Evolutionary conservation across 805 yeast genomes (phyloP).

Genomic region (Saccharomycodes ludwigii): DNA sequence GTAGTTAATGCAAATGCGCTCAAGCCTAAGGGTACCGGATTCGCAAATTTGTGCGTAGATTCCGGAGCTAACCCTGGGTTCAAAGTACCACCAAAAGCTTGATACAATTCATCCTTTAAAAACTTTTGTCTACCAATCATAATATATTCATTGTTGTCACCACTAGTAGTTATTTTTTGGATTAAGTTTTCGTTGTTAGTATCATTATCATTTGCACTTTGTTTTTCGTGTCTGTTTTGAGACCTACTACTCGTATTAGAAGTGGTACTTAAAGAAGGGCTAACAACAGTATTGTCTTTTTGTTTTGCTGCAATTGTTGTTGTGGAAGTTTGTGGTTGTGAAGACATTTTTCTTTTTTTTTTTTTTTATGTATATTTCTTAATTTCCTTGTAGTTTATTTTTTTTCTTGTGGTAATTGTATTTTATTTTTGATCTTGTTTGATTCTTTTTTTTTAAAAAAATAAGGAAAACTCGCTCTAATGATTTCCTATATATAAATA

Average conservation of each 20-base stretch:
- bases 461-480: too few relatives aligned
- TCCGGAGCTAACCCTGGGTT: conserved; percentile 56
- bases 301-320: too few relatives aligned
- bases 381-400: too few relatives aligned
- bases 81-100: conserved; percentile 76
- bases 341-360: too few relatives aligned
- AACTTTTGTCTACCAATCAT: conserved; percentile 64
- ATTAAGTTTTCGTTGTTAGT: conserved; percentile 6
- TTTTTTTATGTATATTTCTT: too few relatives aligned
- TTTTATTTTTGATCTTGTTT: too few relatives aligned
- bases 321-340: conserved; percentile 4
- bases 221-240: neutral
- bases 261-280: too few relatives aligned
- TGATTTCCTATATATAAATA: too few relatives aligned
- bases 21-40: conserved; percentile 56
- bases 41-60: conserved; percentile 47
- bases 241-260: too few relatives aligned
- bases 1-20: conserved; percentile 53
- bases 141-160: conserved; percentile 49
- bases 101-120: conserved; percentile 41
- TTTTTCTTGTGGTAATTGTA: too few relatives aligned
- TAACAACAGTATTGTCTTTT: too few relatives aligned
- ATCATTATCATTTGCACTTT: conserved; percentile 1
- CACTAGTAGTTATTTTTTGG: conserved; percentile 23
- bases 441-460: too few relatives aligned